These are phyloP conservation scores for Claviceps sp. DNA, from an alignment of 2,329 filamentous ascomycete genomes.

Conservation along the genomic window DNA sequence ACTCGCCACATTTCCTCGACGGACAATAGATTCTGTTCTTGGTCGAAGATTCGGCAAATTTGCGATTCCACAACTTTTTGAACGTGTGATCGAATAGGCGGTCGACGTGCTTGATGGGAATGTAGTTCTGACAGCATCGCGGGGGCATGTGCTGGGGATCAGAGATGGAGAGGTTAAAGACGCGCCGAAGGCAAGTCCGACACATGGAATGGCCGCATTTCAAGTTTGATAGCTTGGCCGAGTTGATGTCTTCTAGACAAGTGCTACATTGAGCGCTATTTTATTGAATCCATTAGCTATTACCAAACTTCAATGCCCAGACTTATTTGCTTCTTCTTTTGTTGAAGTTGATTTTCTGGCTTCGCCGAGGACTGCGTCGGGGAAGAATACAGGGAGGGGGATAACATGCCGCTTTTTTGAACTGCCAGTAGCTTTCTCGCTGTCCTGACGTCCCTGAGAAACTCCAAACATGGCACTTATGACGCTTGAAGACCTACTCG, in stretches of 20 bases:
- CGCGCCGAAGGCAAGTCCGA: slow-evolving; percentile 56
- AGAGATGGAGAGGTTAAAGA: slow-evolving; percentile 61
- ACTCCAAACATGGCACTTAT: slow-evolving; percentile 15
- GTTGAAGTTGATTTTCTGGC: no score
- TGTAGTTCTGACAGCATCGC: slow-evolving; percentile 61
- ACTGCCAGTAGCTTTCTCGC: slow-evolving; percentile 7
- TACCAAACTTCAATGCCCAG: no score
- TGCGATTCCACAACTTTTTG: slow-evolving; percentile 69
- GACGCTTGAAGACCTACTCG: slow-evolving; percentile 12
- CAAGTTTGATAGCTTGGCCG: slow-evolving; percentile 53
- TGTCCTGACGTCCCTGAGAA: slow-evolving; percentile 13
- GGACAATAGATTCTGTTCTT: slow-evolving; percentile 70
- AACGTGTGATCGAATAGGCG: slow-evolving; percentile 59
- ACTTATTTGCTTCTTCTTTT: no score
- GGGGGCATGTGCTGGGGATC: slow-evolving; percentile 78
- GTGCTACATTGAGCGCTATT: slow-evolving; percentile 56
- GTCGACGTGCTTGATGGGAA: slow-evolving; percentile 65
- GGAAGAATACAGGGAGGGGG: no score
- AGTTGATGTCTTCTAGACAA: slow-evolving; percentile 56
- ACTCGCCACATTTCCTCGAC: slow-evolving; percentile 56
- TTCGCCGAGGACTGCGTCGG: background rate
- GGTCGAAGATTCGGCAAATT: slow-evolving; percentile 63
- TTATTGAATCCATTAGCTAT: slow-evolving; percentile 6
- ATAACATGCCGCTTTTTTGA: slow-evolving; percentile 8
- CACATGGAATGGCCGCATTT: slow-evolving; percentile 76